Evolutionary conservation across 2,329 filamentous ascomycete species (phyloP), one percentile per base, ranked within the genome.

Genomic region (Colletotrichum cereale): DNA sequence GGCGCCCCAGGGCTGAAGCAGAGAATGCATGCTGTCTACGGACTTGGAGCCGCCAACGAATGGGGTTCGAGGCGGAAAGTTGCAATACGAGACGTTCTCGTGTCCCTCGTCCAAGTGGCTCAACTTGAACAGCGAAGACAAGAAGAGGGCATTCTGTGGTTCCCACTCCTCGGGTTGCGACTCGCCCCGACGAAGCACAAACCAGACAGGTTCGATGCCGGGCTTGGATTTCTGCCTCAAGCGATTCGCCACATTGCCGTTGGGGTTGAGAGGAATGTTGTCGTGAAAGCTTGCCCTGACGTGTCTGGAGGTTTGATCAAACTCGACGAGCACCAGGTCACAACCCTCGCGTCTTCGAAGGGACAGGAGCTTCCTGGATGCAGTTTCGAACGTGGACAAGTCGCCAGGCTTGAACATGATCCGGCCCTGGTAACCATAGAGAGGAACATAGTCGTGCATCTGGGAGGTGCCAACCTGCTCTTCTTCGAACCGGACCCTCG

Each of bases 341-440:
- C 70, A 52, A 2, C 55, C 44, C 5, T 72, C 65, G 7, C 24
- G 10, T 29, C 14, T n/a, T 10, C 63, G 67, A 14, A 77, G 53
- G 12, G 73, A 75, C 3, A 81, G 72, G 6, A 81, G 65, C 16
- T 74, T 74, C 14, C 75, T 69, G 6, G 76, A 62, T 5, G 78
- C 79, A 1, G 12, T 29, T 2, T 74, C 44, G 40, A 75, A 78
- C 0, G 77, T 58, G 50, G 69, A 75, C 31, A 64, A 16, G 18
- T 79, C 71, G 29, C 55, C 36, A 5, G 75, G 73, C 18, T 75
- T 55, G 7, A 80, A 75, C 5, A 75, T 74, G 2, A 81, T 66
- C 4, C 62, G 66, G 12, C 80, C 90, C 2, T 79, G 76, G 55
- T 67, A 74, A 1, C 80, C 77, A 21, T 77, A 77, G 1, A 81